Evolutionary conservation across 2,329 filamentous ascomycete species (phyloP), one percentile per base, ranked within the genome.

Genomic region (Shiraia sp.): DNA sequence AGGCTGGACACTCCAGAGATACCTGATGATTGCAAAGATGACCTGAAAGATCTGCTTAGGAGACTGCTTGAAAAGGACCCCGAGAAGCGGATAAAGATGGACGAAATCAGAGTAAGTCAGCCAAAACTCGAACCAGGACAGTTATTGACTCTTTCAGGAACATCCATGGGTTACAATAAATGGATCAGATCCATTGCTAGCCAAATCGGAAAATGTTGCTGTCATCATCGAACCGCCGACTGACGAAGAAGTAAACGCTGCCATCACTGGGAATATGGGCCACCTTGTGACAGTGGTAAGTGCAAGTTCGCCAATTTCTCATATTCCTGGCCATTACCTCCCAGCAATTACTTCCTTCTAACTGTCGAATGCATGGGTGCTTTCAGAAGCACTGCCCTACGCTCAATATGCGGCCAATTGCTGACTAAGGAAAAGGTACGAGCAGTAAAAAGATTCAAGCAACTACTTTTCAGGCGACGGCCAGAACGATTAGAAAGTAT

Each of bases 91-190:
- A 95, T 97, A 47, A 86, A 76, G 2, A 95, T 99, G 86, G 72
- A 78, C 2, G 83, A 90, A 55, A 71, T 97, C 33, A 80, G 93
- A 59, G 91, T 96, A 76, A 70, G 86, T 55, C 14, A 3, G 17
- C 13, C 16, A 19, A 5, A 22, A 5, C 10, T 2, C 27, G 4
- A 10, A 3, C 8, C 9, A 29, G 4, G 10, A 24, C 9, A 29
- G 15, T 32, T 3, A 30, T 50, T 67, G 33, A 63, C 42, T n/a
- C 2, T 17, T 16, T 3, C 47, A 96, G 92, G 81, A 86, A 57
- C 93, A 99, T 65, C 82, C 90, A 0, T 99, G 93, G 93, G 90
- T 99, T 10, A 97, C 92, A 5, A 87, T 83, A 59, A 72, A 80
- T 41, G 91, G 90, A 10, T 79, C 75, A 6, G 92, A 97, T 67